Base-by-base conservation (phyloP, 345 rosid species). In the Trapa bicornis region DNA sequence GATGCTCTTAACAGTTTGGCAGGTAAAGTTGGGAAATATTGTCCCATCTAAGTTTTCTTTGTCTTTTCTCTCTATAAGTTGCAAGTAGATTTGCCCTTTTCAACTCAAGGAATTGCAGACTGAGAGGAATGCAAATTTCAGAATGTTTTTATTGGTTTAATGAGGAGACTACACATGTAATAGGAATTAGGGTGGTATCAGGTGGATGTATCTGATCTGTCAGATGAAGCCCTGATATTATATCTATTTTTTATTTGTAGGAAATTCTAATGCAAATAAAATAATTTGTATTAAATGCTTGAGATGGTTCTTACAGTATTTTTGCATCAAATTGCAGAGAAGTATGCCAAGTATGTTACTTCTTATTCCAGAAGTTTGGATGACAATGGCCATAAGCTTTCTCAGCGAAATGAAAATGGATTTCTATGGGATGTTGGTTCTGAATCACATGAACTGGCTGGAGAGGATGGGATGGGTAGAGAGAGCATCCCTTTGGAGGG, bases 1-100 rank as follows among this genome's bases (percentile, higher is more conserved):
- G 86, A 86, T 82, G 97, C 99, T 62, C 96, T 95, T 72, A 86
- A 64, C 72, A 76, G 83, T 67, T 80, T 95, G 77, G 95, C 97
- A 70, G 99, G 99, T 87, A 75, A 75, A 5, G 33, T 3, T 60
- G 36, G 38, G 37, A 60, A 60, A 22, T n/a, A 58, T 12, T 58
- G 63, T 33, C 63, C 37, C 32, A 58, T 22, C 29, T 22, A 22
- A 22, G 29, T 22, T 22, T 22, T 22, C 29, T 22, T 0, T 22
- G 29, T 22, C 29, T 22, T 22, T 22, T 22, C 29, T 22, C 29
- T 22, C 29, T 22, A 22, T 22, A 22, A 22, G 29, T 22, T 22
- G 29, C 29, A 22, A 22, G 29, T 22, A 22, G 29, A 22, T 22
- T 22, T 22, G 29, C 29, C 29, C 29, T 22, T 22, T 22, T 22